A percentile compares a stretch with the other conserved stretches of the same genome.
Conservation (phyloP, 2,329 filamentous ascomycete genomes). For the Trichophyton rubrum region DNA sequence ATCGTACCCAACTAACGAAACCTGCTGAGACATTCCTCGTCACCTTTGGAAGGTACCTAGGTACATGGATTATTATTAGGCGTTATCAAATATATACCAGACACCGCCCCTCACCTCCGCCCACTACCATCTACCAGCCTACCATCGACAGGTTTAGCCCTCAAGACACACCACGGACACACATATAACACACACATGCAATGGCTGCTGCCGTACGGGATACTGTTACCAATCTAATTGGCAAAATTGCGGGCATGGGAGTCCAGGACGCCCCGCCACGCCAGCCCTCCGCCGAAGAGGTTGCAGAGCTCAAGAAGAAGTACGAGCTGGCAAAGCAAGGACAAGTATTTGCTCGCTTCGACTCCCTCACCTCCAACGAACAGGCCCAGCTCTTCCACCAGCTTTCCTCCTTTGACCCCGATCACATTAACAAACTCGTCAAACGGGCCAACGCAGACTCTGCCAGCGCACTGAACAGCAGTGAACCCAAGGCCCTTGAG, state of each 20-base stretch:
- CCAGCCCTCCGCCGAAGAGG: conserved; percentile 50
- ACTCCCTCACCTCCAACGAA: conserved; percentile 59
- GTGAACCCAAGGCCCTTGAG: conserved; percentile 46
- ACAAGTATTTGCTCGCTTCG: conserved; percentile 80
- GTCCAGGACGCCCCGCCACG: conserved; percentile 15
- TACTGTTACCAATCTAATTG: conserved; percentile 37
- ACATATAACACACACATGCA: conserved; percentile 10
- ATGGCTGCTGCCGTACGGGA: conserved; percentile 34
- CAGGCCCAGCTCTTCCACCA: conserved; percentile 72
- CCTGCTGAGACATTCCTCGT: not conserved
- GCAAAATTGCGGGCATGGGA: conserved; percentile 29
- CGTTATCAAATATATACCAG: not conserved
- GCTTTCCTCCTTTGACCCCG: conserved; percentile 67
- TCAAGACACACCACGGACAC: not conserved
- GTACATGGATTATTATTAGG: not conserved
- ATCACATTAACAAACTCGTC: conserved; percentile 76
- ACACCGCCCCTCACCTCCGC: conserved; percentile 4
- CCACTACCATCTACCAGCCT: not conserved
- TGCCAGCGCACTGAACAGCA: not conserved
- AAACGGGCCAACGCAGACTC: conserved; percentile 60
- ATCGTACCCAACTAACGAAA: not conserved
- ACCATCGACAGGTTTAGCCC: not conserved
- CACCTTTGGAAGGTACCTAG: too few relatives aligned
- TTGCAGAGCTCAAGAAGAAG: conserved; percentile 55
- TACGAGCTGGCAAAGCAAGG: conserved; percentile 64